These are phyloP conservation scores for Tulasnella sp. DNA, from an alignment of 768 basidiomycete genomes.

Conservation along the genomic window DNA sequence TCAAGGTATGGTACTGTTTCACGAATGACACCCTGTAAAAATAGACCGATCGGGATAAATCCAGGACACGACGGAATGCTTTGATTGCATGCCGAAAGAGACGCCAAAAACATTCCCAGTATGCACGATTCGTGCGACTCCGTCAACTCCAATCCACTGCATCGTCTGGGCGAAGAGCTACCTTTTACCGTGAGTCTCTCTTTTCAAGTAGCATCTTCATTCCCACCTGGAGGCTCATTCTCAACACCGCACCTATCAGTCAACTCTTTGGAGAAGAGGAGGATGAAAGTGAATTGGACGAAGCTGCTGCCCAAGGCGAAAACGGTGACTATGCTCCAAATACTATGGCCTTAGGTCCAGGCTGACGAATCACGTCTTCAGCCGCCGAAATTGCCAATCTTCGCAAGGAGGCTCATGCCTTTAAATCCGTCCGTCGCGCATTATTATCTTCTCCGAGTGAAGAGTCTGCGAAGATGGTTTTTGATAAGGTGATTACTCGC, in stretches of 20 bases:
- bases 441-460: conserved; percentile 32
- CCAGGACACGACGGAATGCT: conserved; percentile 86
- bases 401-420: conserved; percentile 81
- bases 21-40: background rate
- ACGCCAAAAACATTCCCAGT: conserved; percentile 93
- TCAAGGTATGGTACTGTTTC: conserved; percentile 48
- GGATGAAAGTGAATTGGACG: conserved; percentile 79
- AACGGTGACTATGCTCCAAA: conserved; percentile 51
- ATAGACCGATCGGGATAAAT: background rate
- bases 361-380: conserved; percentile 30
- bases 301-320: conserved; percentile 86
- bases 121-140: conserved; percentile 95
- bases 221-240: background rate
- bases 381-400: conserved; percentile 85
- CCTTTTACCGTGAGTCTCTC: conserved; percentile 63
- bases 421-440: conserved; percentile 65
- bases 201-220: background rate
- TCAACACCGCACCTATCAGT: conserved; percentile 31
- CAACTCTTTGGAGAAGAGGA: conserved; percentile 94
- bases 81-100: conserved; percentile 89
- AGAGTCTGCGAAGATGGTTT: conserved; percentile 48
- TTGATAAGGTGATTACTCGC: conserved; percentile 58
- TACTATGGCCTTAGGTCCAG: background rate
- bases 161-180: conserved; percentile 99
- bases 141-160: conserved; percentile 94